Conservation (phyloP, 176 grass and related monocot genomes). For the Eleusine coracana region DNA sequence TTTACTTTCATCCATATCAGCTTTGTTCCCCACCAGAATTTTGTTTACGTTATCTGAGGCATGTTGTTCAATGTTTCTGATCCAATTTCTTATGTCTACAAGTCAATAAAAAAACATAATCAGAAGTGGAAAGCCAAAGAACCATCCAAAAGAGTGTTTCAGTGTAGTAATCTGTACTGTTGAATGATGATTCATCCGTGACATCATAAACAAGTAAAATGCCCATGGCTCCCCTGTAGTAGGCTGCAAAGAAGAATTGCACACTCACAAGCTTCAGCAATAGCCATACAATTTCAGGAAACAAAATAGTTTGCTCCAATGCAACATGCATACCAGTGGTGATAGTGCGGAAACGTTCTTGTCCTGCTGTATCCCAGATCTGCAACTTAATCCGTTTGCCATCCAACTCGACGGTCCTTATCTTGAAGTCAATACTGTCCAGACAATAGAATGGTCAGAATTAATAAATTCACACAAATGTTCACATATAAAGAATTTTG, state of each 20-base stretch:
- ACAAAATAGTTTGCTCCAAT: neutral
- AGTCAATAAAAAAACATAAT: slow-evolving; percentile 16
- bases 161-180: slow-evolving; percentile 47
- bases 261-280: slow-evolving; percentile 8
- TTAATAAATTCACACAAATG: neutral
- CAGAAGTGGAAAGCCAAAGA: neutral
- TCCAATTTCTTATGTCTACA: slow-evolving; percentile 82
- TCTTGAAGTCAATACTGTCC: slow-evolving; percentile 73
- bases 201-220: slow-evolving; percentile 85
- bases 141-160: neutral
- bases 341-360: slow-evolving; percentile 75
- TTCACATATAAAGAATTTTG: neutral
- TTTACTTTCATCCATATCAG: slow-evolving; percentile 71
- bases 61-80: slow-evolving; percentile 71
- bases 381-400: slow-evolving; percentile 78
- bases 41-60: slow-evolving; percentile 65
- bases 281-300: slow-evolving; percentile 1
- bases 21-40: slow-evolving; percentile 60
- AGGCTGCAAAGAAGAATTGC: slow-evolving; percentile 57
- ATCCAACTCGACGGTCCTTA: slow-evolving; percentile 69
- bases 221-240: slow-evolving; percentile 75
- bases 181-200: slow-evolving; percentile 69
- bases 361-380: slow-evolving; percentile 78
- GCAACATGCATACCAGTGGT: slow-evolving; percentile 57
- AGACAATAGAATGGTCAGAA: neutral